phyloP scores from a whole-genome alignment of 352 stramenopile genomes.

The Globisporangium viniferum region DNA sequence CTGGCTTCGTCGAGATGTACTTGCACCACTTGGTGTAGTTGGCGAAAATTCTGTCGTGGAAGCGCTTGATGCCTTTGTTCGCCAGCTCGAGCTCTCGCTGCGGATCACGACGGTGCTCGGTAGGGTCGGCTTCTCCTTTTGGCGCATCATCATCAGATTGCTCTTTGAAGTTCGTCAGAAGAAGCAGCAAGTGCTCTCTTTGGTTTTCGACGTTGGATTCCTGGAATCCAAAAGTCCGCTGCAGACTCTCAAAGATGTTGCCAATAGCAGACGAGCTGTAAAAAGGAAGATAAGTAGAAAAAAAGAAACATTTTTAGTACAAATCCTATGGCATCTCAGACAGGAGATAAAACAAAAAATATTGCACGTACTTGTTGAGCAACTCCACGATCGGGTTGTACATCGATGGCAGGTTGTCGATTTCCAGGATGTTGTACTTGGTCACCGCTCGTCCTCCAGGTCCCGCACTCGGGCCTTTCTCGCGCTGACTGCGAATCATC shows the following conservation, averaged over 20 bases:
- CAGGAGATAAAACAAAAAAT: neutral
- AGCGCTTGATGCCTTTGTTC: constrained; percentile 72
- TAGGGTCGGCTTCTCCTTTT: constrained; percentile 28
- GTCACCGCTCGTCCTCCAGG: constrained; percentile 26
- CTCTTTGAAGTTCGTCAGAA: constrained; percentile 83
- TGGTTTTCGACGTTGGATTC: constrained; percentile 79
- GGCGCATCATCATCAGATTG: constrained; percentile 50
- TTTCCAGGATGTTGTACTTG: constrained; percentile 76
- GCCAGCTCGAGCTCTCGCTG: constrained; percentile 70
- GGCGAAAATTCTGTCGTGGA: constrained; percentile 72
- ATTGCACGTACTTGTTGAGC: constrained; percentile 42
- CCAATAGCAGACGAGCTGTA: constrained; percentile 43
- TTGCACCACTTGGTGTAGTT: constrained; percentile 90
- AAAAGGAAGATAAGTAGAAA: constrained; percentile 7
- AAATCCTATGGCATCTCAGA: neutral
- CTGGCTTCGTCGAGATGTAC: constrained; percentile 77
- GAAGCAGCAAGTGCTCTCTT: constrained; percentile 73
- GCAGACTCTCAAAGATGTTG: constrained; percentile 91
- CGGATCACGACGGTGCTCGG: constrained; percentile 49
- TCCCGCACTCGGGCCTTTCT: constrained; percentile 39
- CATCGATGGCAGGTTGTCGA: constrained; percentile 56
- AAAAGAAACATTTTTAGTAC: constrained; percentile 13
- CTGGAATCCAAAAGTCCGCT: constrained; percentile 96
- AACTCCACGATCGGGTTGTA: constrained; percentile 64
- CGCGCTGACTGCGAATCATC: constrained; percentile 81